A percentile compares a stretch with the other conserved stretches of the same genome.
These are phyloP conservation scores for Ganoderma multipileum DNA, from an alignment of 1,284 basidiomycete genomes.

Conservation along the genomic window DNA sequence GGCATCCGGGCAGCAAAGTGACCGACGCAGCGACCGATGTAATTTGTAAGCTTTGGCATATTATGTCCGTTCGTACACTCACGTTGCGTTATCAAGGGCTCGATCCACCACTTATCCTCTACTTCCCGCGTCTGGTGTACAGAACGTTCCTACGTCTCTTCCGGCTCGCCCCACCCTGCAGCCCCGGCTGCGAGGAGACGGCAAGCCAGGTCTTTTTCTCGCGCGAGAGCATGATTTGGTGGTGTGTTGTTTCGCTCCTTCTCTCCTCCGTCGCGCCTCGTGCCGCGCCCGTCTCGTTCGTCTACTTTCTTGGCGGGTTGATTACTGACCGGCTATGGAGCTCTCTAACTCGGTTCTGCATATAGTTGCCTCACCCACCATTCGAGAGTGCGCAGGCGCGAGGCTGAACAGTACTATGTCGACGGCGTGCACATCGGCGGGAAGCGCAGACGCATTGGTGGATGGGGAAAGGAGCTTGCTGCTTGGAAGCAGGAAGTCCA, in stretches of 20 bases:
- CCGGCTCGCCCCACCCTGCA: constrained; percentile 48
- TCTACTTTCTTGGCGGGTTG: not conserved
- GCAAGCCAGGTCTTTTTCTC: constrained; percentile 53
- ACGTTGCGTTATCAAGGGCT: constrained; percentile 51
- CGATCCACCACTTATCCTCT: constrained; percentile 63
- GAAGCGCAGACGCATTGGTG: constrained; percentile 37
- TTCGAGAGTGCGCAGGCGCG: constrained; percentile 35
- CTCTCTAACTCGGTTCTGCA: not conserved
- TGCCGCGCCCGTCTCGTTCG: not conserved
- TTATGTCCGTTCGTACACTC: not conserved
- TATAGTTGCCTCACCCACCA: constrained; percentile 50
- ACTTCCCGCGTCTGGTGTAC: constrained; percentile 61
- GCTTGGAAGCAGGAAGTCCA: constrained; percentile 35
- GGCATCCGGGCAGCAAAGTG: constrained; percentile 38
- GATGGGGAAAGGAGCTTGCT: constrained; percentile 38
- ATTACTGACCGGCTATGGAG: not conserved
- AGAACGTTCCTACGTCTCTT: constrained; percentile 61
- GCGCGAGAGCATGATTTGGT: constrained; percentile 63
- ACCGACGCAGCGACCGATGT: constrained; percentile 57
- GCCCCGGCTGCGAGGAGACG: constrained; percentile 57
- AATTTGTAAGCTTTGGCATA: constrained; percentile 54
- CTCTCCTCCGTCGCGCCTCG: not conserved
- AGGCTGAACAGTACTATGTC: constrained; percentile 19
- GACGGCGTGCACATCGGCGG: constrained; percentile 36
- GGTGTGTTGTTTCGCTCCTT: constrained; percentile 37